Percentiles rank a stretch among this genome's conserved stretches.
Evolutionary conservation across 139 green algal species (phyloP).

Genomic region (Astrephomene gubernaculifera): DNA sequence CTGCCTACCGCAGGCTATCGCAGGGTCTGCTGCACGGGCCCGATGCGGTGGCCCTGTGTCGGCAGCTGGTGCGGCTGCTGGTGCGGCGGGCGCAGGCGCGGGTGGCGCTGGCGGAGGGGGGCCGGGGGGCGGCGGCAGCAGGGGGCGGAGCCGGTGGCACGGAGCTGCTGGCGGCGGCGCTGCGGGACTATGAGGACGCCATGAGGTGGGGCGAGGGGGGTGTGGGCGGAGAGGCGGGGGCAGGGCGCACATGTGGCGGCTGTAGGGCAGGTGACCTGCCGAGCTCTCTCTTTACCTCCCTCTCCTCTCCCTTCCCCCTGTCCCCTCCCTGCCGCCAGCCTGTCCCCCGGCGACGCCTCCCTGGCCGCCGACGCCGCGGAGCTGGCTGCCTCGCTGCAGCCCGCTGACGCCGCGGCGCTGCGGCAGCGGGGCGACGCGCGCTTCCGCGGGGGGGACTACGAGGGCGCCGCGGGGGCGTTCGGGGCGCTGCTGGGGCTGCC

Average conservation of each 20-base stretch:
- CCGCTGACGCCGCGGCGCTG: conserved; percentile 41
- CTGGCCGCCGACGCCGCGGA: conserved; percentile 52
- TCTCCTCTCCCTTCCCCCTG: not conserved
- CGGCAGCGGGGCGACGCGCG: conserved; percentile 50
- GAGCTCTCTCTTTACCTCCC: not conserved
- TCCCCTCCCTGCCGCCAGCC: not conserved
- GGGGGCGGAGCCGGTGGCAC: too few species aligned
- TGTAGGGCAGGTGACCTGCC: too few species aligned
- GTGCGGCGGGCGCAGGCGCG: conserved; percentile 45
- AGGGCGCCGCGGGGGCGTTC: conserved; percentile 57
- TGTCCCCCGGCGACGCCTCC: not conserved
- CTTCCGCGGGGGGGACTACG: conserved; percentile 52
- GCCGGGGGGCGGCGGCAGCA: not conserved
- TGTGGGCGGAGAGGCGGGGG: not conserved
- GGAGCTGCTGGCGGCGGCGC: conserved; percentile 23
- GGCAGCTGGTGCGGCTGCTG: conserved; percentile 42
- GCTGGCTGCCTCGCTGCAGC: conserved; percentile 43
- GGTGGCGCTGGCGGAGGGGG: not conserved
- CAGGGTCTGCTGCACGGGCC: not conserved
- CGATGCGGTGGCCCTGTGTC: not conserved
- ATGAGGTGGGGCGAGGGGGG: conserved; percentile 27
- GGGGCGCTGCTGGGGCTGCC: conserved; percentile 48
- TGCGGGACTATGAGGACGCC: conserved; percentile 48
- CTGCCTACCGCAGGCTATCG: conserved; percentile 17
- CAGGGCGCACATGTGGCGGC: too few species aligned